Evolutionary conservation across 768 basidiomycete species (phyloP), one percentile per base, ranked within the genome.

Genomic region (Trametes cubensis): DNA sequence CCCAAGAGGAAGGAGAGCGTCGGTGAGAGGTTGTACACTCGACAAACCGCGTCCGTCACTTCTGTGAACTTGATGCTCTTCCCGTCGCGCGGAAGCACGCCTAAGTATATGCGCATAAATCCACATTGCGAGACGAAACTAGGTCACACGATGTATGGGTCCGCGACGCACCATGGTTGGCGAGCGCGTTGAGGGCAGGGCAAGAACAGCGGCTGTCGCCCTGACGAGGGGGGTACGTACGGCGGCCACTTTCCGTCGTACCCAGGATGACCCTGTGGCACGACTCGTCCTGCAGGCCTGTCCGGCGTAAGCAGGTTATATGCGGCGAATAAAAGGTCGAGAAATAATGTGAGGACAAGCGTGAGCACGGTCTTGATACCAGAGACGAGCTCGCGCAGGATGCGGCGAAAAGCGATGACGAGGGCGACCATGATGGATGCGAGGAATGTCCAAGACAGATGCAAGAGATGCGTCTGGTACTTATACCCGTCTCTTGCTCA

Each of bases 131-230:
- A 28, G 7, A 7, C 28, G n/a, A 28, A 7, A 28, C 28, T 28
- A 28, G 7, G 28, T 28, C 28, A 7, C 7, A 7, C 3, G 3
- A 13, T 42, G 41, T 4, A n/a, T 3, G 13, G 41, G 44, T 8
- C 20, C 10, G 7, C 10, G 10, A 45, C 69, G 44, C 34, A 91
- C 91, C 92, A 62, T 93, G 91, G 71, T 93, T 93, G 8, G 91
- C 89, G 83, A 94, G 77, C 0, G 89, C 87, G 64, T 94, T 93
- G 60, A 93, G 72, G 10, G 83, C 89, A 2, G 90, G 90, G 64
- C 90, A 92, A 2, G 86, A 83, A 62, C 84, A 83, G 4, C 91
- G 78, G 67, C 89, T 90, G 66, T 92, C 90, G 2, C 83, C 83
- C 10, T 84, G 79, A 60, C 71, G 74, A 1, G 88, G 81, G n/a